These are phyloP conservation scores for Omphalotus olearius DNA, from an alignment of 1,284 basidiomycete species.

Conservation along the genomic window DNA sequence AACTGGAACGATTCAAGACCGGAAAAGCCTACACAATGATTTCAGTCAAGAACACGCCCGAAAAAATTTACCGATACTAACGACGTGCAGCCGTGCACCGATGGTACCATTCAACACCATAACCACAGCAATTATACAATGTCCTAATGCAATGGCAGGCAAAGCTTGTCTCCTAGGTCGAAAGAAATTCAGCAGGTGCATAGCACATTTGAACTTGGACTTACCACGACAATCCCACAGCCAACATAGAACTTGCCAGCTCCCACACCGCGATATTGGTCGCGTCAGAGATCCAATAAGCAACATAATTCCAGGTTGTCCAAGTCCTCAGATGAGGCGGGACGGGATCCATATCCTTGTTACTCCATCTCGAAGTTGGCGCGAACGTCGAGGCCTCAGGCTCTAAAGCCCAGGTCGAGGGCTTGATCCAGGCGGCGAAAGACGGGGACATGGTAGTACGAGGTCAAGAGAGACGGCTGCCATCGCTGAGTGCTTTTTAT, in stretches of 20 bases:
- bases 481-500: too few relatives aligned
- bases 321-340: slow-evolving; percentile 44
- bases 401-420: slow-evolving; percentile 8
- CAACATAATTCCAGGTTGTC: slow-evolving; percentile 41
- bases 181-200: background rate
- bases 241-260: slow-evolving; percentile 42
- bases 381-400: slow-evolving; percentile 9
- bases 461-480: too few relatives aligned
- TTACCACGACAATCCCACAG: slow-evolving; percentile 49
- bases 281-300: slow-evolving; percentile 47
- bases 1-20: slow-evolving; percentile 70
- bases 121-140: slow-evolving; percentile 51
- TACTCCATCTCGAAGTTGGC: slow-evolving; percentile 37
- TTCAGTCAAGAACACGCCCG: background rate
- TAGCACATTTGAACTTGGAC: background rate
- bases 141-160: slow-evolving; percentile 59
- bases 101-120: slow-evolving; percentile 68
- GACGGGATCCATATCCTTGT: slow-evolving; percentile 57
- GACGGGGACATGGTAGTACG: too few relatives aligned
- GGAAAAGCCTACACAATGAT: slow-evolving; percentile 45
- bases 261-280: slow-evolving; percentile 31
- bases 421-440: slow-evolving; percentile 7
- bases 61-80: background rate
- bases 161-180: slow-evolving; percentile 56
- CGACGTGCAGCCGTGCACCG: slow-evolving; percentile 57